Percentiles rank a stretch among this genome's conserved stretches.
These are phyloP conservation scores for Trichoderma gamsii DNA, from an alignment of 495 filamentous ascomycete genomes.

Conservation along the genomic window DNA sequence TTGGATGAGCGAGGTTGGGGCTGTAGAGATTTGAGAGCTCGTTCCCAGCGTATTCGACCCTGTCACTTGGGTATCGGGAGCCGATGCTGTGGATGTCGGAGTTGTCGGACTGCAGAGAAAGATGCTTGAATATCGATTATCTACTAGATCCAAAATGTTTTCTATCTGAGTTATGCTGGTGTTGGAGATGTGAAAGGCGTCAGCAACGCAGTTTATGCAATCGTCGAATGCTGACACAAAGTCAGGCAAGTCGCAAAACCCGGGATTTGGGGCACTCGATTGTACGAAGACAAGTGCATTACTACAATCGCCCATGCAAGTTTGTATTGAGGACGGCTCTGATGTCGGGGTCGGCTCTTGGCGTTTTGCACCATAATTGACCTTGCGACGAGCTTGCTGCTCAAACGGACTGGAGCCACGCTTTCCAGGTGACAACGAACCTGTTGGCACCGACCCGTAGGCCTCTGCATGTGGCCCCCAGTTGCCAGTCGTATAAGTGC, in stretches of 20 bases:
- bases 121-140: too few relatives aligned
- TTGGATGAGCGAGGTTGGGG: constrained; percentile 18
- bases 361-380: constrained; percentile 27
- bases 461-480: constrained; percentile 40
- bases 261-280: background rate
- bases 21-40: constrained; percentile 23
- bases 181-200: constrained; percentile 11
- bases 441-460: constrained; percentile 27
- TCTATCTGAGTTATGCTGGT: too few relatives aligned
- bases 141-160: too few relatives aligned
- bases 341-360: too few relatives aligned
- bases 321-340: too few relatives aligned
- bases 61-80: constrained; percentile 21
- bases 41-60: constrained; percentile 20
- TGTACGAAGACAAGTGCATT: too few relatives aligned
- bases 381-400: background rate
- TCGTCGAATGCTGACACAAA: too few relatives aligned
- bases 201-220: constrained; percentile 39
- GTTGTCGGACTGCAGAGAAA: constrained; percentile 27
- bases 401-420: constrained; percentile 1
- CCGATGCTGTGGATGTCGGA: constrained; percentile 13
- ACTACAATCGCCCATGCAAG: too few relatives aligned
- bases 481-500: constrained; percentile 39
- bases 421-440: constrained; percentile 7
- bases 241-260: too few relatives aligned